Base-by-base conservation (phyloP, 306 rosid genomes). In the Ormosia emarginata region DNA sequence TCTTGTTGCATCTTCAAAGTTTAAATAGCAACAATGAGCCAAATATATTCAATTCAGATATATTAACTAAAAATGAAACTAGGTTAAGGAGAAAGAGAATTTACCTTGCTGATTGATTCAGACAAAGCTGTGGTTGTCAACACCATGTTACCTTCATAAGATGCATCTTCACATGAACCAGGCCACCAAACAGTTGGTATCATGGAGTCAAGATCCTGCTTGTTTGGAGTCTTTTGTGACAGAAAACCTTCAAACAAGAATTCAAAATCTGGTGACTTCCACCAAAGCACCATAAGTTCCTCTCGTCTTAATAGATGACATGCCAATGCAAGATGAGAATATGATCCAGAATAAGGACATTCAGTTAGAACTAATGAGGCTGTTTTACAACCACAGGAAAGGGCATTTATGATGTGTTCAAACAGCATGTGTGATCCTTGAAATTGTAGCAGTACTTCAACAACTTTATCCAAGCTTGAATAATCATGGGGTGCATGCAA, bases 151-250 rank as follows among this genome's bases (percentile, higher is more conserved):
- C 84, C 88, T 87, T 90, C 99, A 63, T 71, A 85, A 32, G 92
- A 87, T 39, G 86, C 83, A 57, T 95, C 98, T 87, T 95, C 99
- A 73, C 82, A 88, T 62, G 97, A 92, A 85, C 99, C 94, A 74
- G 97, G 92, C 98, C 98, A 95, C 97, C 97, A 93, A 82, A 95
- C 98, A 67, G 93, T 90, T 61, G 99, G 98, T 84, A 95, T 90
- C 93, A 95, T 66, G 73, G 85, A 87, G 84, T 95, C 99, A 75
- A 95, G 98, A 83, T 95, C 99, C 79, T 92, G 90, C 82, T 91
- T 95, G 87, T 92, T 95, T 71, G 96, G 97, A 79, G 83, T 75
- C 89, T 95, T 95, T 78, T 71, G 96, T 39, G 98, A 93, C 64
- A 95, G 88, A 84, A 93, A 95, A 24, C 98, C 98, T 90, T 95